Conservation (phyloP, 2,329 filamentous ascomycete genomes). For the Botryotinia narcissicola region DNA sequence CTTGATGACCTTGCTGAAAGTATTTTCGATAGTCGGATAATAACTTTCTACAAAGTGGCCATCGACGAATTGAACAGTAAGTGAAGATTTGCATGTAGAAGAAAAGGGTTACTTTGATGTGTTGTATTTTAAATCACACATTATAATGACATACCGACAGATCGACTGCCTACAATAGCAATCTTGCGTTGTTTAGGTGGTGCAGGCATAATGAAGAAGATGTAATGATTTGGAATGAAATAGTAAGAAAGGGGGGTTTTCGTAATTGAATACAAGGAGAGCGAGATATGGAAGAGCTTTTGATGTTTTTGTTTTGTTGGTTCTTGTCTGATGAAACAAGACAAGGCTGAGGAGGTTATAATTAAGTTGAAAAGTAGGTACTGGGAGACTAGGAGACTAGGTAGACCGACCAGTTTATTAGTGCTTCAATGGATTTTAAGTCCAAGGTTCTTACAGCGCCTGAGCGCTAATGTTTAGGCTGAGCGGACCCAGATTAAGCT, state of each 20-base stretch:
- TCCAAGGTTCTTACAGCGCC: conserved; percentile 1
- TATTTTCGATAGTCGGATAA: conserved; percentile 99
- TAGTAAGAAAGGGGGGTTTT: background rate
- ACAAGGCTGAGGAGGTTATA: conserved; percentile 2
- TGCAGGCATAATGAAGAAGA: conserved; percentile 29
- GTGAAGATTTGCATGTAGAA: conserved; percentile 82
- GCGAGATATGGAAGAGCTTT: conserved; percentile 5
- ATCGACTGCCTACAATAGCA: conserved; percentile 91
- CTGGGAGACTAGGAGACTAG: too few relatives aligned
- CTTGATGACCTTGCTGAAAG: conserved; percentile 93
- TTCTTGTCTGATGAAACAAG: background rate
- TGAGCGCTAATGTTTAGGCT: conserved; percentile 15
- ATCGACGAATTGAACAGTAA: conserved; percentile 96
- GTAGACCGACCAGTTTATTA: background rate
- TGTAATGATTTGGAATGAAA: background rate
- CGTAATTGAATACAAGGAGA: background rate
- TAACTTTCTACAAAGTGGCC: conserved; percentile 98
- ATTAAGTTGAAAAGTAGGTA: background rate
- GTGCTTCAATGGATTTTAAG: background rate
- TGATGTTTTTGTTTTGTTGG: conserved; percentile 13
- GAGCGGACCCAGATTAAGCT: conserved; percentile 15
- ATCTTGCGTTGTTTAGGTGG: conserved; percentile 83
- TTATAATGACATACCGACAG: conserved; percentile 65
- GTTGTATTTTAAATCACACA: conserved; percentile 21
- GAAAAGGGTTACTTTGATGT: conserved; percentile 1